These are phyloP conservation scores for Hordeum pubiflorum DNA, from an alignment of 202 grass and related monocot genomes.

Conservation along the genomic window DNA sequence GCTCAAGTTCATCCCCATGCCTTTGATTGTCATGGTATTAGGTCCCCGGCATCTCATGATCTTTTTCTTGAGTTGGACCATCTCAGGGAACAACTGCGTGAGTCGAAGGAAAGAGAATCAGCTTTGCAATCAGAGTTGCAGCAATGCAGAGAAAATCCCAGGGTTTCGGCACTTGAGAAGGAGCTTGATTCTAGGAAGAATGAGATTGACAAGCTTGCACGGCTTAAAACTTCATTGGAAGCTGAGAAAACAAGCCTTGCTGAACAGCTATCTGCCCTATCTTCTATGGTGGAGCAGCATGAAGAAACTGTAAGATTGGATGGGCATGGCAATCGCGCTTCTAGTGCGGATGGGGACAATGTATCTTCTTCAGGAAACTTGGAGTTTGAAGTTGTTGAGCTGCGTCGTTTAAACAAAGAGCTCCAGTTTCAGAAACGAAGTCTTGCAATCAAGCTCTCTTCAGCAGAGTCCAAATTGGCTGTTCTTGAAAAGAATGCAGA, in stretches of 20 bases:
- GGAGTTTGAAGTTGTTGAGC: constrained; percentile 80
- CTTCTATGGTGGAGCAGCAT: constrained; percentile 41
- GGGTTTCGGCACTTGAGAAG: constrained; percentile 72
- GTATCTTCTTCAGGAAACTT: constrained; percentile 52
- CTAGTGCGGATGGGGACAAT: constrained; percentile 28
- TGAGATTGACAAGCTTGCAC: constrained; percentile 55
- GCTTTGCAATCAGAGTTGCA: constrained; percentile 59
- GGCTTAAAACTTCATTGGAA: constrained; percentile 54
- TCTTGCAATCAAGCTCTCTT: constrained; percentile 75
- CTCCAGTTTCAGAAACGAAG: constrained; percentile 93
- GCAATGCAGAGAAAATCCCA: constrained; percentile 68
- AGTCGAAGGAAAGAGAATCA: constrained; percentile 86
- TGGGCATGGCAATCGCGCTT: constrained; percentile 20
- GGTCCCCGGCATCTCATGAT: constrained; percentile 82
- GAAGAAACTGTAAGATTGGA: constrained; percentile 42
- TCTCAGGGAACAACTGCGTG: constrained; percentile 70
- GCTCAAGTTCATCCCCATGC: constrained; percentile 89
- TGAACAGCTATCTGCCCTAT: constrained; percentile 63
- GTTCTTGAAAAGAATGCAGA: constrained; percentile 63
- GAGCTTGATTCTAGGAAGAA: constrained; percentile 59
- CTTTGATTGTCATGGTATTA: constrained; percentile 61
- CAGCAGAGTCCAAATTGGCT: constrained; percentile 81
- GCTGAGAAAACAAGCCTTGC: constrained; percentile 58
- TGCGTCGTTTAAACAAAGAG: constrained; percentile 86
- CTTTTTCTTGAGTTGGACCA: constrained; percentile 92